Evolutionary conservation across 306 rosid genomes (phyloP), one percentile per base, ranked within the genome.

Genomic region (Pachyrhizus erosus): DNA sequence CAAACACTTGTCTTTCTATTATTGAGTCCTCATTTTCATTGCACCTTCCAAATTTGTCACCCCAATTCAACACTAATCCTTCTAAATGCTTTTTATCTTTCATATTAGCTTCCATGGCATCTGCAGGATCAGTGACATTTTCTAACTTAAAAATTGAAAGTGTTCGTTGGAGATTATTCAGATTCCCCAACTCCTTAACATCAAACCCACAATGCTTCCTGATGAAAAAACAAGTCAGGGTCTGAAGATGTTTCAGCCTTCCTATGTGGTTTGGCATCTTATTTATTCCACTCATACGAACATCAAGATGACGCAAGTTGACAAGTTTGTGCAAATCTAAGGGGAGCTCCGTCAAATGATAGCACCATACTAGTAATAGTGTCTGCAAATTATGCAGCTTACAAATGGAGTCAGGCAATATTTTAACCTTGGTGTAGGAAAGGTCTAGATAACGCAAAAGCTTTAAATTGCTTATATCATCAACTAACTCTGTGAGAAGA

Each of bases 401-500:
- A 65, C 87, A 69, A 0, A 80, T 70, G 33, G 87, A 70, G 58
- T 68, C 15, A 3, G 85, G 87, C 20, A 86, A 20, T 0, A 29
- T 27, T 75, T 13, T 10, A 71, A 83, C 45, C 2, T 0, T 0
- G n/a, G 64, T 73, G 1, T 0, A 0, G 1, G 84, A 18, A 65
- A 66, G 77, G 45, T 86, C 45, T 9, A 86, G 66, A 73, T 82
- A 86, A 18, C 78, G 84, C 21, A 86, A 23, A 42, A 65, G 84
- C 9, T 33, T 78, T 51, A 86, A 29, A 17, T 78, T 78, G 5
- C 78, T 0, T 45, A 86, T 23, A n/a, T 17, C 55, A 57, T 9
- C 73, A 5, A 75, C 23, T 45, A 77, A 31, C 31, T 23, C 48
- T 3, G 29, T 0, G 4, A 67, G 39, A 20, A 0, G 0, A 24